These are phyloP conservation scores for Fusarium piperis DNA, from an alignment of 2,329 filamentous ascomycete species.

Conservation along the genomic window DNA sequence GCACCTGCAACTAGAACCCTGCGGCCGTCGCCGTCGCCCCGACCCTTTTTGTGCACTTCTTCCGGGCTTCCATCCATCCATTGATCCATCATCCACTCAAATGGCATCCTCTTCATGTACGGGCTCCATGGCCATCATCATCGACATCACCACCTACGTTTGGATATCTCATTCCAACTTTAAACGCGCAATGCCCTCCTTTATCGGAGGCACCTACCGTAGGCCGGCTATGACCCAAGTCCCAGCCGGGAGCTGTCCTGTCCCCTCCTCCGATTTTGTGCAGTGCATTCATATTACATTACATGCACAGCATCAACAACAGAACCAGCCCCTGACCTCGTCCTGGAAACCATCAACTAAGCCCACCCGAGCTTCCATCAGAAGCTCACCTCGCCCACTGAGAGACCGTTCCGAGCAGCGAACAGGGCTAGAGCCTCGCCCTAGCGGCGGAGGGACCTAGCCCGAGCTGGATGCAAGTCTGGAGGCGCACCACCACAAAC, in stretches of 20 bases:
- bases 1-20: conserved; percentile 33
- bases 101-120: conserved; percentile 19
- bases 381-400: conserved; percentile 30
- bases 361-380: conserved; percentile 30
- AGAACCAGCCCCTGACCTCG: conserved; percentile 33
- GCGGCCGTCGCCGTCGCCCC: conserved; percentile 32
- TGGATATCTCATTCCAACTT: not conserved
- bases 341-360: conserved; percentile 26
- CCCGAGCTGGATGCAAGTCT: conserved; percentile 34
- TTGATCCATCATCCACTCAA: conserved; percentile 23
- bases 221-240: not conserved
- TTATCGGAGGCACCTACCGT: not conserved
- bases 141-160: conserved; percentile 17
- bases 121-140: conserved; percentile 14
- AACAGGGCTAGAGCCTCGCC: conserved; percentile 36
- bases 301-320: conserved; percentile 14
- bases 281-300: not conserved
- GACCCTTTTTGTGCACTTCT: conserved; percentile 33
- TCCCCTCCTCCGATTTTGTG: not conserved
- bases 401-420: conserved; percentile 27
- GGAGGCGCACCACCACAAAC: conserved; percentile 35
- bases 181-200: not conserved
- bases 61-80: conserved; percentile 16
- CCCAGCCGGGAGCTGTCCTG: not conserved
- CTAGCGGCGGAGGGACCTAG: conserved; percentile 34